Percentiles rank a stretch among this genome's conserved stretches.
Evolutionary conservation across 2,329 filamentous ascomycete species (phyloP).

Genomic region (Xylaria sp.): DNA sequence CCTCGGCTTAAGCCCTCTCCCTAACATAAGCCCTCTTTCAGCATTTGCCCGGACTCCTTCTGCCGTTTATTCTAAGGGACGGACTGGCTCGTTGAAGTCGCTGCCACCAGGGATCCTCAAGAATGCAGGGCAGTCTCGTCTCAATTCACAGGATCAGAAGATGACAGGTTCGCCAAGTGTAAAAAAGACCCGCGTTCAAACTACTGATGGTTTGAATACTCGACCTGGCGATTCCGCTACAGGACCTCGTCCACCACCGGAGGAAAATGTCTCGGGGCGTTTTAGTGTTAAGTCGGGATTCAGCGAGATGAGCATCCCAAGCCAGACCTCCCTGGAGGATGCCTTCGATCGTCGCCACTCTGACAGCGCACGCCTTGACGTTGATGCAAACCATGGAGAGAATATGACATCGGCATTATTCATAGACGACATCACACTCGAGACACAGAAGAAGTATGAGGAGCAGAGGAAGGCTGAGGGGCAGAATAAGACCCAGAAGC

Average conservation of each 20-base stretch:
- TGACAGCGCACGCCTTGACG: constrained; percentile 30
- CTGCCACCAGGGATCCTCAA: constrained; percentile 40
- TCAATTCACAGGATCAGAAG: constrained; percentile 20
- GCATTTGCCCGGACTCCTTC: constrained; percentile 23
- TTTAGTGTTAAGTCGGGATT: constrained; percentile 41
- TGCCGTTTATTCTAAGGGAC: constrained; percentile 22
- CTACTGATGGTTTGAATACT: constrained; percentile 1
- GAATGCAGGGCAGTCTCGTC: constrained; percentile 36
- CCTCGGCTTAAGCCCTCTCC: constrained; percentile 35
- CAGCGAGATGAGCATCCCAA: constrained; percentile 37
- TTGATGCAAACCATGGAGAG: constrained; percentile 43
- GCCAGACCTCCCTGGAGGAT: constrained; percentile 29
- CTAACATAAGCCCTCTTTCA: too few relatives aligned
- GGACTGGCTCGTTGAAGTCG: constrained; percentile 15
- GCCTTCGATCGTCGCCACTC: constrained; percentile 30
- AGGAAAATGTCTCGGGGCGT: constrained; percentile 37
- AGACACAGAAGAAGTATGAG: constrained; percentile 38
- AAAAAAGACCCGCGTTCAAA: constrained; percentile 20
- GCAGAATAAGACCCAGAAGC: constrained; percentile 29
- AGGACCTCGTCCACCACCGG: constrained; percentile 4
- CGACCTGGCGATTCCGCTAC: background rate
- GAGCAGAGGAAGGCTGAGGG: constrained; percentile 38
- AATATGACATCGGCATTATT: constrained; percentile 64
- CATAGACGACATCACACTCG: constrained; percentile 60
- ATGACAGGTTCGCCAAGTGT: background rate